Evolutionary conservation across 1,284 basidiomycete species (phyloP).

Genomic region (Fomes fomentarius): DNA sequence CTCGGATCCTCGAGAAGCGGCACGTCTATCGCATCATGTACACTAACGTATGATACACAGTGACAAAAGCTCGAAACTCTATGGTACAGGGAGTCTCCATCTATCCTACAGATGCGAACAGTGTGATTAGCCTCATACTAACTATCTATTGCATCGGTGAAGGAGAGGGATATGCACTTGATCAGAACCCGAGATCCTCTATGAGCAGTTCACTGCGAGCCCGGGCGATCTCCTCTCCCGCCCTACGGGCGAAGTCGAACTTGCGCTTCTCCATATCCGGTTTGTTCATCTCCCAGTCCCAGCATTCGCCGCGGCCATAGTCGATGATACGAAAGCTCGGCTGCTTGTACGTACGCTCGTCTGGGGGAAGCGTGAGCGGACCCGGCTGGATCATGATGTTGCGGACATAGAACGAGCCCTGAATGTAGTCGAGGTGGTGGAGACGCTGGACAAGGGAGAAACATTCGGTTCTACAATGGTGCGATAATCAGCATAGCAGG

Average conservation of each 20-base stretch:
- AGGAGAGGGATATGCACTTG: no score
- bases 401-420: conserved; percentile 45
- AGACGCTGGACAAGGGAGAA: conserved; percentile 47
- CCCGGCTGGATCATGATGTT: conserved; percentile 53
- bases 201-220: conserved; percentile 20
- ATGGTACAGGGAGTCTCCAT: conserved; percentile 9
- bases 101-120: not conserved
- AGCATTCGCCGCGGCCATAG: conserved; percentile 43
- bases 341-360: conserved; percentile 22
- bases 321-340: conserved; percentile 56
- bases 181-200: conserved; percentile 10
- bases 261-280: conserved; percentile 7
- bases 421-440: conserved; percentile 42
- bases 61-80: not conserved
- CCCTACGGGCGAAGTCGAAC: conserved; percentile 4
- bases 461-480: conserved; percentile 39
- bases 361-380: conserved; percentile 41
- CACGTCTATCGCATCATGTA: no score
- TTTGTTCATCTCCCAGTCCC: conserved; percentile 2
- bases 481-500: no score
- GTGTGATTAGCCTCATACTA: no score
- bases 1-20: no score
- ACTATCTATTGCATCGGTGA: no score
- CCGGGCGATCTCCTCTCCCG: conserved; percentile 11
- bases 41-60: not conserved